Evolutionary conservation across 176 grass and related monocot species (phyloP).

Genomic region (Stipa capillata): DNA sequence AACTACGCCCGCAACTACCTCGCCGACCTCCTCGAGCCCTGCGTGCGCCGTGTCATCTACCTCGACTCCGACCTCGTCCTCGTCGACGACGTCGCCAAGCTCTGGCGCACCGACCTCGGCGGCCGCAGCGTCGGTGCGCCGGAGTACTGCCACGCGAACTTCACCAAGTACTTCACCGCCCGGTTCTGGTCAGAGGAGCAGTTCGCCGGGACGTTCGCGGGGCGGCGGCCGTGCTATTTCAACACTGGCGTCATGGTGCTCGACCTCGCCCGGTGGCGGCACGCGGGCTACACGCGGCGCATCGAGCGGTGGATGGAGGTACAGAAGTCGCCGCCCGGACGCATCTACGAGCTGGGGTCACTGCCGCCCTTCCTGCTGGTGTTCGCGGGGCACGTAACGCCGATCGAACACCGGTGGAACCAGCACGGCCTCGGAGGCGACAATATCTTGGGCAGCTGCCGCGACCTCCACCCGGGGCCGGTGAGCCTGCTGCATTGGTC

Average conservation of each 20-base stretch:
- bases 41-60: slow-evolving; percentile 79
- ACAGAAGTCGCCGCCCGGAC: slow-evolving; percentile 49
- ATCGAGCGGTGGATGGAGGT: slow-evolving; percentile 98
- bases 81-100: slow-evolving; percentile 88
- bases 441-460: slow-evolving; percentile 81
- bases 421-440: slow-evolving; percentile 92
- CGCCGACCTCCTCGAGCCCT: slow-evolving; percentile 66
- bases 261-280: slow-evolving; percentile 64
- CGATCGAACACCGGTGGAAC: slow-evolving; percentile 97
- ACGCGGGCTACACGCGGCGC: slow-evolving; percentile 40
- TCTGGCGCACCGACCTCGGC: slow-evolving; percentile 73
- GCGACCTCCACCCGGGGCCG: slow-evolving; percentile 81
- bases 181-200: slow-evolving; percentile 66
- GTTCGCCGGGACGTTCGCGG: slow-evolving; percentile 45
- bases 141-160: slow-evolving; percentile 95
- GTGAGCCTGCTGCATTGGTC: slow-evolving; percentile 97
- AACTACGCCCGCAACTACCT: slow-evolving; percentile 94
- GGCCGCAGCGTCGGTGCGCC: slow-evolving; percentile 69
- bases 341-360: slow-evolving; percentile 90
- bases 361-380: slow-evolving; percentile 89
- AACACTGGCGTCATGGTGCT: slow-evolving; percentile 93
- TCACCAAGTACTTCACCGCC: slow-evolving; percentile 86
- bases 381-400: slow-evolving; percentile 80
- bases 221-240: slow-evolving; percentile 75
- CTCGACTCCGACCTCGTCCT: slow-evolving; percentile 90